Percentiles rank a stretch among this genome's conserved stretches.
Evolutionary conservation across 139 green algal species (phyloP).

Genomic region (Picochlorum costavermella): DNA sequence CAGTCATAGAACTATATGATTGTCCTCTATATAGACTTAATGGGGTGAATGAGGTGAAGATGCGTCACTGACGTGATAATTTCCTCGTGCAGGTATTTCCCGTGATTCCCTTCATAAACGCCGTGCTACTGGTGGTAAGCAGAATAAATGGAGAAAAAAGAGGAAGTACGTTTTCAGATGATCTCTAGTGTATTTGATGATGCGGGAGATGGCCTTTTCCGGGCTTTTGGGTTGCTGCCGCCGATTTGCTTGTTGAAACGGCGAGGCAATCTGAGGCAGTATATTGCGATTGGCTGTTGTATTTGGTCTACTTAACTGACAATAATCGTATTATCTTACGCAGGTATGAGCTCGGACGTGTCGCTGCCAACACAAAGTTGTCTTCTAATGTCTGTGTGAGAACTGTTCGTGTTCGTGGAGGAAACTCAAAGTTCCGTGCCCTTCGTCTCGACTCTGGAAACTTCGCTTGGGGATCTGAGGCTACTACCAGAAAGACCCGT

Average conservation of each 20-base stretch:
- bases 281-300: no score
- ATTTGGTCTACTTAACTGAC: background rate
- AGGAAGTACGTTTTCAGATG: constrained; percentile 77
- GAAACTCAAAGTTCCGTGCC: constrained; percentile 97
- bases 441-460: constrained; percentile 94
- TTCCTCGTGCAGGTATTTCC: constrained; percentile 30
- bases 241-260: background rate
- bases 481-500: constrained; percentile 86
- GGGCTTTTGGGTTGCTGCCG: background rate
- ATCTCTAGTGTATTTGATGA: background rate
- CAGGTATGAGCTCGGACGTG: constrained; percentile 96
- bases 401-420: constrained; percentile 81
- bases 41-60: no score
- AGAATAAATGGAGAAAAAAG: constrained; percentile 97
- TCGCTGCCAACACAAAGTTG: constrained; percentile 94
- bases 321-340: background rate
- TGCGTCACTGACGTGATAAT: no score
- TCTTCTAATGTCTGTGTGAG: constrained; percentile 82
- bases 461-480: constrained; percentile 89
- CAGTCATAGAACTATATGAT: no score
- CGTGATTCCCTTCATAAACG: constrained; percentile 97
- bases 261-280: no score
- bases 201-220: background rate
- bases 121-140: constrained; percentile 87
- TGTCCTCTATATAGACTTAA: no score